Conservation (phyloP, 805 yeast genomes). For the Candida dajiaensis region DNA sequence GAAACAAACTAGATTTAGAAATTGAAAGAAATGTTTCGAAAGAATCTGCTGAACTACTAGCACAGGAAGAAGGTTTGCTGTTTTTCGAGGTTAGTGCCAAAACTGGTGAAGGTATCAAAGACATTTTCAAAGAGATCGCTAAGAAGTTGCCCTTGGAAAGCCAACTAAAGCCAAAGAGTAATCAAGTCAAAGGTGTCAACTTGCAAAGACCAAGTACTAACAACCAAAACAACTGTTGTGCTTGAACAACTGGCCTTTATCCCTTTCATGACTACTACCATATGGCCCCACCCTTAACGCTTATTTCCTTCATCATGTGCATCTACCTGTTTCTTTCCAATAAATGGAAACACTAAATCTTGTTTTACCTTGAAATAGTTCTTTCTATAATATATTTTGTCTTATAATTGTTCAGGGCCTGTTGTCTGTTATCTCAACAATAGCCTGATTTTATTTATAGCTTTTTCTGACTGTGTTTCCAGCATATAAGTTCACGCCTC, state of each 20-base stretch:
- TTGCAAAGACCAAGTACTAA: constrained; percentile 40
- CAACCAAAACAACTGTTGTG: constrained; percentile 36
- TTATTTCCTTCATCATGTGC: not conserved
- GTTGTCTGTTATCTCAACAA: too few species aligned
- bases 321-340: not conserved
- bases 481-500: too few species aligned
- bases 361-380: not conserved
- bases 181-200: constrained; percentile 25
- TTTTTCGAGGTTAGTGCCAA: constrained; percentile 57
- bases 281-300: not conserved
- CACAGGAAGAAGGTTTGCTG: constrained; percentile 43
- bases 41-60: constrained; percentile 48
- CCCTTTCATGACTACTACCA: not conserved
- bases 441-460: too few species aligned
- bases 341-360: not conserved
- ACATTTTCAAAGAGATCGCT: constrained; percentile 45
- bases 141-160: constrained; percentile 32
- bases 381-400: not conserved
- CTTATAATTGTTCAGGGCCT: too few species aligned
- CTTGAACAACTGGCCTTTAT: constrained; percentile 9
- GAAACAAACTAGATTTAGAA: constrained; percentile 65
- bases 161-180: constrained; percentile 17
- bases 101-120: constrained; percentile 44
- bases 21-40: constrained; percentile 39
- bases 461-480: too few species aligned